Conservation (phyloP, 78 protist species). For the Parvularia atlantis region DNA sequence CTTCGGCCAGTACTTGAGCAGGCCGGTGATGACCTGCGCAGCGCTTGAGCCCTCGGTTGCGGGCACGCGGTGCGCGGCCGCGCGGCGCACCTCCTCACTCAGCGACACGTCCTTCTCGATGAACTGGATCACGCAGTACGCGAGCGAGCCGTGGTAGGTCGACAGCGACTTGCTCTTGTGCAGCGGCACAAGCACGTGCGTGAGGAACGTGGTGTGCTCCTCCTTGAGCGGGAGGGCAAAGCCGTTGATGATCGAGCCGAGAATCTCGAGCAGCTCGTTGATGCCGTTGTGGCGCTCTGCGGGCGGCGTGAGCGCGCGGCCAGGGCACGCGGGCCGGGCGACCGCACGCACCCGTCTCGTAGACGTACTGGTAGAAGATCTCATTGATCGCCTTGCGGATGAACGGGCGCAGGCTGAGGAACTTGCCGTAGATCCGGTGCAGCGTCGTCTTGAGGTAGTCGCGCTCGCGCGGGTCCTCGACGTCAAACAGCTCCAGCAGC, state of each 20-base stretch:
- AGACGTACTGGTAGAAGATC: slow-evolving; percentile 68
- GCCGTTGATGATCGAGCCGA: slow-evolving; percentile 42
- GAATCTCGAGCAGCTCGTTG: slow-evolving; percentile 77
- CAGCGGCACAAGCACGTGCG: slow-evolving; percentile 64
- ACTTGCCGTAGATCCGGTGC: slow-evolving; percentile 87
- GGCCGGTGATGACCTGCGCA: slow-evolving; percentile 30
- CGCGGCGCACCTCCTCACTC: slow-evolving; percentile 2
- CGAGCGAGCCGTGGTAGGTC: slow-evolving; percentile 62
- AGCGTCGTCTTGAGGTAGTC: slow-evolving; percentile 91
- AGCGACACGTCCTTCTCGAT: slow-evolving; percentile 63
- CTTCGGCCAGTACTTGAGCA: slow-evolving; percentile 60
- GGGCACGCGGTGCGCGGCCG: not conserved
- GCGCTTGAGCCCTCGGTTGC: too few relatives aligned
- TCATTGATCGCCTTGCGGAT: slow-evolving; percentile 73
- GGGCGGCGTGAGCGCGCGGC: too few relatives aligned
- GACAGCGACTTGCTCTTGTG: slow-evolving; percentile 44
- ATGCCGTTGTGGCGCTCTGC: slow-evolving; percentile 77
- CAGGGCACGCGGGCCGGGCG: too few relatives aligned
- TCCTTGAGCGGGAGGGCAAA: slow-evolving; percentile 90
- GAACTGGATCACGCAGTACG: slow-evolving; percentile 79
- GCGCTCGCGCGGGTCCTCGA: slow-evolving; percentile 93
- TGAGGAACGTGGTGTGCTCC: slow-evolving; percentile 75
- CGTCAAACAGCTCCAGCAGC: slow-evolving; percentile 81
- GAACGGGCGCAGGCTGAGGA: slow-evolving; percentile 76
- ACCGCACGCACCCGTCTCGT: slow-evolving; percentile 15